Evolutionary conservation across 2,329 filamentous ascomycete genomes (phyloP).

Genomic region (Lomentospora prolificans): DNA sequence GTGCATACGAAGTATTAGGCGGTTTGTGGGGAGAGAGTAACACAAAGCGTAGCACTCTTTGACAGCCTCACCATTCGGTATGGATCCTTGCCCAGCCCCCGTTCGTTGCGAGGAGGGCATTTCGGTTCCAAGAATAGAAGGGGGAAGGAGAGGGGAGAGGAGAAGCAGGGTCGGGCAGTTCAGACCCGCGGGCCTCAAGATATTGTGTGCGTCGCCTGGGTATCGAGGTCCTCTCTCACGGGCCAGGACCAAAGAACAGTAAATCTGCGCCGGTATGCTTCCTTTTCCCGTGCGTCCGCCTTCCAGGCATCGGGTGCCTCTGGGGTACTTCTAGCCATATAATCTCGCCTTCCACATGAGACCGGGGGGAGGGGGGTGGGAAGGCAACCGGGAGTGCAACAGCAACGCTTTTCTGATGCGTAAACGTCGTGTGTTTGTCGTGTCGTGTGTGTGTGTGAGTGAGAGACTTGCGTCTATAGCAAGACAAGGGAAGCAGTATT

Average conservation of each 20-base stretch:
- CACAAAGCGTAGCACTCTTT: background rate
- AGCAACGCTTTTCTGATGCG: no score
- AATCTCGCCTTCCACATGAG: no score
- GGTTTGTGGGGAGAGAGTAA: background rate
- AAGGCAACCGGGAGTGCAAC: no score
- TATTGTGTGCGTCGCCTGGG: no score
- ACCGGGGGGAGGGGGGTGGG: no score
- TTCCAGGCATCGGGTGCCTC: background rate
- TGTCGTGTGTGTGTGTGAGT: no score
- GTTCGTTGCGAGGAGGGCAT: background rate
- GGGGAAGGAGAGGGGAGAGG: background rate
- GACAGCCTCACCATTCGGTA: background rate
- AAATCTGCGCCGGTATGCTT: background rate
- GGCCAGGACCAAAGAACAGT: background rate
- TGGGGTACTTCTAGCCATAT: background rate
- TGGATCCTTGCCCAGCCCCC: background rate
- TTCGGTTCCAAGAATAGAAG: background rate
- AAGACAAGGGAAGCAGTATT: no score
- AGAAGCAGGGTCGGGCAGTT: no score
- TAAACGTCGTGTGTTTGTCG: no score
- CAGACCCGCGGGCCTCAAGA: no score
- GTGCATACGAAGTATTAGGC: background rate
- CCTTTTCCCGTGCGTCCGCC: background rate
- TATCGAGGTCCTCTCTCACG: no score
- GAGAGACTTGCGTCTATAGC: background rate